Percentiles rank a stretch among this genome's conserved stretches.
These are phyloP conservation scores for Waltiozyma sp. DNA, from an alignment of 1,139 yeast genomes.

Conservation along the genomic window DNA sequence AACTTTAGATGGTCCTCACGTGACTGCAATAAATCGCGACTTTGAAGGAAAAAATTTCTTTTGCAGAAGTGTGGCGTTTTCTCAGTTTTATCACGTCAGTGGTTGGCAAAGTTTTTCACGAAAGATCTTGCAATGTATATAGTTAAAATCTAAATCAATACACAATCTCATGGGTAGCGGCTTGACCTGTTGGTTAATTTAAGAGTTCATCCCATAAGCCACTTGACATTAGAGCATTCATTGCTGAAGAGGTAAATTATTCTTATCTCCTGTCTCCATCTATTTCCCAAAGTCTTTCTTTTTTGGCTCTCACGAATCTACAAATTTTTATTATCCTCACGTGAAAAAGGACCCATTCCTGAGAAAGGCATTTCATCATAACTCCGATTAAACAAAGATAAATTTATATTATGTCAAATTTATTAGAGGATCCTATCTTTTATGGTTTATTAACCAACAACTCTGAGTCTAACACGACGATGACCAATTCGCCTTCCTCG, in stretches of 20 bases:
- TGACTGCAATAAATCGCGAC: background rate
- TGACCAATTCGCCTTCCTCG: background rate
- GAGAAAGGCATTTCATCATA: background rate
- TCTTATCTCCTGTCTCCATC: no score
- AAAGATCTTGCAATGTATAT: no score
- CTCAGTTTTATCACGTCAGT: background rate
- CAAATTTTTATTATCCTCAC: background rate
- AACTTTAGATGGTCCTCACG: no score
- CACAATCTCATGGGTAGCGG: no score
- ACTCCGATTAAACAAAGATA: background rate
- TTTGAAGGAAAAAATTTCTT: background rate
- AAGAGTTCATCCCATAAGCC: no score
- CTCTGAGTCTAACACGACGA: constrained; percentile 2
- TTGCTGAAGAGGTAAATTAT: no score
- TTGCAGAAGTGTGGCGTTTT: background rate
- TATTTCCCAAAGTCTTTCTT: background rate
- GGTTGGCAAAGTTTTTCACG: background rate
- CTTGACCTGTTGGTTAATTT: no score
- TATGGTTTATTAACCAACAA: constrained; percentile 8
- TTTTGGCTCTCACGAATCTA: background rate
- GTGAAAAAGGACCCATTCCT: background rate
- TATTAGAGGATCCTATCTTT: constrained; percentile 11
- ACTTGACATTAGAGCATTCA: background rate
- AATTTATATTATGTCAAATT: constrained; percentile 5
- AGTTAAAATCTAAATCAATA: no score